Evolutionary conservation across 148 eudicot species (phyloP).

Genomic region (Oxyria digyna): DNA sequence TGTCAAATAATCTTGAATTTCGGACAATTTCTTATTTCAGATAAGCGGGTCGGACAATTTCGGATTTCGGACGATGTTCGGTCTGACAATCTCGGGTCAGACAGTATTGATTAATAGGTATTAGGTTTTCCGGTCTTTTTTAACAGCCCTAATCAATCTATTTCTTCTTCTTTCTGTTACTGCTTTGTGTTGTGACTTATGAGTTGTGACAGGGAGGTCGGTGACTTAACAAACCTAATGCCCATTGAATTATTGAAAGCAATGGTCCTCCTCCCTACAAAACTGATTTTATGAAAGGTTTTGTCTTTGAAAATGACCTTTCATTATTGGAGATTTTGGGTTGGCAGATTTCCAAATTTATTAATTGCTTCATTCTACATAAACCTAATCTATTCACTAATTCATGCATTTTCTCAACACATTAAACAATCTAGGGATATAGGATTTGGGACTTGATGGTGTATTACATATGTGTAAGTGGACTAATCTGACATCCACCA

Average conservation of each 20-base stretch:
- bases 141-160: no score
- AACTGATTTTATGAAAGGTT: neutral
- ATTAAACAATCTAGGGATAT: no score
- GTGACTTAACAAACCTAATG: neutral
- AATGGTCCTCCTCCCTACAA: neutral
- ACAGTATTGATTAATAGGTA: no score
- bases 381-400: no score
- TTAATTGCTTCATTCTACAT: neutral
- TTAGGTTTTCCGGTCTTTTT: no score
- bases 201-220: neutral
- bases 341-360: neutral
- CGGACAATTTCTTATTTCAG: no score
- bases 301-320: constrained; percentile 5
- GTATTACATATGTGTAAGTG: neutral
- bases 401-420: no score
- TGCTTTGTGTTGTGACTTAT: neutral
- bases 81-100: no score
- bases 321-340: neutral
- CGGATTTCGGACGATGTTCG: no score
- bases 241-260: neutral
- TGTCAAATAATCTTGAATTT: no score
- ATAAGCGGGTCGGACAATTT: no score
- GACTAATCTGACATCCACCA: neutral
- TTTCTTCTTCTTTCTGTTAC: neutral
- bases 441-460: no score